Percentiles rank a stretch among this genome's conserved stretches.
Conservation (phyloP, 768 basidiomycete species). For the Suillus hirtellus region DNA sequence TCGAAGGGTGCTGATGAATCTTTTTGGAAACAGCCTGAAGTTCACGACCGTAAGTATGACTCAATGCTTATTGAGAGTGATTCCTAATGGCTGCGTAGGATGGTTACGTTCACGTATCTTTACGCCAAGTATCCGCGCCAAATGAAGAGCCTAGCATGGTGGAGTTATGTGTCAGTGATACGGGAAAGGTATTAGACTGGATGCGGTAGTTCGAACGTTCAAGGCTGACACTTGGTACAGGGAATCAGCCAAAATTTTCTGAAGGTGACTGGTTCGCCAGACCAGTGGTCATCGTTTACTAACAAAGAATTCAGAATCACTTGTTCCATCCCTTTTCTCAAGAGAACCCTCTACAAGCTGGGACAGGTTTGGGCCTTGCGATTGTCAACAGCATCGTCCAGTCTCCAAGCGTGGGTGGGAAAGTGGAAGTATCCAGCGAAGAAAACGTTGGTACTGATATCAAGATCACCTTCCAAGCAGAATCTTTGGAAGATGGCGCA, state of each 20-base stretch:
- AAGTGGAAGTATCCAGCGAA: slow-evolving; percentile 92
- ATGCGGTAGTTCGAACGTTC: background rate
- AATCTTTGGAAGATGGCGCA: slow-evolving; percentile 45
- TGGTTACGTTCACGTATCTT: slow-evolving; percentile 83
- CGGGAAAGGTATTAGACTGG: slow-evolving; percentile 66
- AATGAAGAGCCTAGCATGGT: slow-evolving; percentile 66
- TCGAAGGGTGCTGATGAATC: slow-evolving; percentile 89
- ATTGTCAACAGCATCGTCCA: slow-evolving; percentile 93
- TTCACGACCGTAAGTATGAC: slow-evolving; percentile 70
- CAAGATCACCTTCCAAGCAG: slow-evolving; percentile 79
- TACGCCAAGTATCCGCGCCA: slow-evolving; percentile 68
- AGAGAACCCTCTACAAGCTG: slow-evolving; percentile 91
- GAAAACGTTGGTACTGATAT: slow-evolving; percentile 92
- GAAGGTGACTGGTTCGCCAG: slow-evolving; percentile 50
- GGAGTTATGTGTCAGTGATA: slow-evolving; percentile 84
- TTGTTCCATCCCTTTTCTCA: slow-evolving; percentile 97
- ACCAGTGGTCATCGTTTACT: slow-evolving; percentile 6
- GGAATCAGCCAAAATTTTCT: slow-evolving; percentile 93
- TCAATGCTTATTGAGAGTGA: background rate
- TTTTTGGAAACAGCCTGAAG: slow-evolving; percentile 92
- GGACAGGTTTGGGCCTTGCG: slow-evolving; percentile 91
- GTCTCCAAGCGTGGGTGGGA: slow-evolving; percentile 83
- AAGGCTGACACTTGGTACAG: slow-evolving; percentile 32
- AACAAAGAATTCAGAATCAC: slow-evolving; percentile 60
- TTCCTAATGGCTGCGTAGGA: slow-evolving; percentile 44